Base-by-base conservation (phyloP, 1,139 yeast genomes). In the Pichia terricola region DNA sequence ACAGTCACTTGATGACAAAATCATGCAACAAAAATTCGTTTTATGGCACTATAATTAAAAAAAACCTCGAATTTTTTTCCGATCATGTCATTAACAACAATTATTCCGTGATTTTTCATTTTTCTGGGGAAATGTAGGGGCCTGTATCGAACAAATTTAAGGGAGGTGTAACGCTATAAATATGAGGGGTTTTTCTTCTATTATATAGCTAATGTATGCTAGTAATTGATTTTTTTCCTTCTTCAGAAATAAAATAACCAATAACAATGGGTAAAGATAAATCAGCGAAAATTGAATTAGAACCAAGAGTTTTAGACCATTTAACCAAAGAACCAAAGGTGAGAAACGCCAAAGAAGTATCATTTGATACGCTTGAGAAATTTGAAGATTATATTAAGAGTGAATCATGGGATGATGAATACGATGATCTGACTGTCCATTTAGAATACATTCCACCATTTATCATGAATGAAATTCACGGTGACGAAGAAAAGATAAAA, bases 381-480 rank as follows among this genome's bases (percentile, higher is more conserved):
- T 81, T 82, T 58, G 86, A 80, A 59, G 70, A 72, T 37, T 82
- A 69, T 61, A 68, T 82, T 48, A 71, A 79, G 54, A 85, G 80
- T 57, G 88, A 80, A 59, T 75, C 83, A 9, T 81, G 85, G 75
- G 89, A 81, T 60, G 79, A 81, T 49, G 88, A 81, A 49, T 79
- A 73, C 56, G 84, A 78, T 58, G 72, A 76, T 55, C 67, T 79
- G 56, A 84, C 80, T 58, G 84, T 85, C 39, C 79, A 74, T 53
- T 66, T 81, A 50, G 68, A 68, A 42, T 82, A 82, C 62, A 72
- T 76, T 53, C 91, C 91, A 30, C 89, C 89, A 42, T 82, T 82
- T 57, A 75, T 82, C 40, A 54, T 80, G 63, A 73, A 73, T 53
- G 82, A 77, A 53, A 74, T 81, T 51, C 86, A 79, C 54, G 75